Conservation (phyloP, 192 early-diverging fungal genomes). For the Coemansia sp. region DNA sequence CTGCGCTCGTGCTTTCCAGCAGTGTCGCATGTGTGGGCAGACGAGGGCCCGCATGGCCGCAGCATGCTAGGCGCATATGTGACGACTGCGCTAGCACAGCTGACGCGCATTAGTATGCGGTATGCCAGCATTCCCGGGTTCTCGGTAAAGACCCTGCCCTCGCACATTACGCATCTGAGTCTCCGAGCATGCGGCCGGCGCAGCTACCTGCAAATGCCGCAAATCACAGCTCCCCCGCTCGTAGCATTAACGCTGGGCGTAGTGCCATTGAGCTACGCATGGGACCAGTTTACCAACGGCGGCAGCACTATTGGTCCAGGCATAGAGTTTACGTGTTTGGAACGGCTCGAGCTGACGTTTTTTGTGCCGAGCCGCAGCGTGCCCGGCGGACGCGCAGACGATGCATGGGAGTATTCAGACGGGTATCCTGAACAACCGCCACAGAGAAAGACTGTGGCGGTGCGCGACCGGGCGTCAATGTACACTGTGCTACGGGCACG, state of each 20-base stretch:
- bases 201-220: slow-evolving; percentile 28
- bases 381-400: no score
- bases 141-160: slow-evolving; percentile 35
- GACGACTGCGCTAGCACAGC: slow-evolving; percentile 9
- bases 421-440: no score
- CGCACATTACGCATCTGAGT: slow-evolving; percentile 38
- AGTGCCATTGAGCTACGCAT: slow-evolving; percentile 35
- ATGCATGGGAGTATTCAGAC: no score
- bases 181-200: not conserved
- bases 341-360: no score
- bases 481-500: no score
- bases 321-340: no score
- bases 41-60: not conserved
- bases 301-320: no score
- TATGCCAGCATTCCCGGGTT: slow-evolving; percentile 41
- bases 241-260: slow-evolving; percentile 25
- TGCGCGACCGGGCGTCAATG: no score
- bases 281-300: slow-evolving; percentile 29
- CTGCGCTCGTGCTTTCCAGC: no score
- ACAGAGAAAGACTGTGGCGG: no score
- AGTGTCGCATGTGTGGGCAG: no score
- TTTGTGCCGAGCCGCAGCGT: no score
- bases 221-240: slow-evolving; percentile 26
- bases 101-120: slow-evolving; percentile 16
- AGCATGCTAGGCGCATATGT: slow-evolving; percentile 35